phyloP scores from a whole-genome alignment of 257 asterid species.

The Solanum virginianum region DNA sequence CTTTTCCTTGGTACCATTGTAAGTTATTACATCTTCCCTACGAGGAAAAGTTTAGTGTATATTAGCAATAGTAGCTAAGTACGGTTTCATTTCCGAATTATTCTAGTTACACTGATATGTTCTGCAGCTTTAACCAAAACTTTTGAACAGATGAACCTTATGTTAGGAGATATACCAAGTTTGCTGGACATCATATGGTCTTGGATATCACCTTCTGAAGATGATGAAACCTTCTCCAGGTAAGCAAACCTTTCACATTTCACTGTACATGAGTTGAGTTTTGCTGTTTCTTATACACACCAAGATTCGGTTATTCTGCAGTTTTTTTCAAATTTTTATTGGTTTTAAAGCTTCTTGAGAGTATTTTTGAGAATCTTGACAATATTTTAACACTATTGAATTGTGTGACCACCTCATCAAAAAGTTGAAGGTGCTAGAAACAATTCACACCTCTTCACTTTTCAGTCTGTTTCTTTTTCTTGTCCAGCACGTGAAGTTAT shows the following conservation, averaged over 20 bases:
- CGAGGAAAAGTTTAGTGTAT: not conserved
- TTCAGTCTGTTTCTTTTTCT: not conserved
- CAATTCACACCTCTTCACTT: not conserved
- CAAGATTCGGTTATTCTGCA: not conserved
- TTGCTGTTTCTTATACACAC: not conserved
- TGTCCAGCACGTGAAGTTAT: not conserved
- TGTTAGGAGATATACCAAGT: slow-evolving; percentile 83
- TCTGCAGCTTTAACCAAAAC: slow-evolving; percentile 17
- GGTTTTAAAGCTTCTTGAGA: not conserved
- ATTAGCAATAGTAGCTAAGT: not conserved
- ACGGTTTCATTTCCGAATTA: not conserved
- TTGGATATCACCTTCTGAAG: slow-evolving; percentile 91
- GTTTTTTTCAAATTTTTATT: not conserved
- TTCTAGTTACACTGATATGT: not conserved
- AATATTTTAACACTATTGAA: not conserved
- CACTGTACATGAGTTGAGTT: not conserved
- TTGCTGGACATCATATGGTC: slow-evolving; percentile 82
- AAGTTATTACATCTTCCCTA: not conserved
- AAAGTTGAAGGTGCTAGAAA: not conserved
- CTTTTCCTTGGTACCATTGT: not conserved
- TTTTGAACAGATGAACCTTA: slow-evolving; percentile 77
- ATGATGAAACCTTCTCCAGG: slow-evolving; percentile 64
- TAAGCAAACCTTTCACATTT: slow-evolving; percentile 12
- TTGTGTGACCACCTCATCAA: not conserved
- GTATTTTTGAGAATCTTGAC: not conserved